A percentile compares a stretch with the other conserved stretches of the same genome.
Evolutionary conservation across 352 stramenopile genomes (phyloP).

Genomic region (Elongisporangium undulatum): DNA sequence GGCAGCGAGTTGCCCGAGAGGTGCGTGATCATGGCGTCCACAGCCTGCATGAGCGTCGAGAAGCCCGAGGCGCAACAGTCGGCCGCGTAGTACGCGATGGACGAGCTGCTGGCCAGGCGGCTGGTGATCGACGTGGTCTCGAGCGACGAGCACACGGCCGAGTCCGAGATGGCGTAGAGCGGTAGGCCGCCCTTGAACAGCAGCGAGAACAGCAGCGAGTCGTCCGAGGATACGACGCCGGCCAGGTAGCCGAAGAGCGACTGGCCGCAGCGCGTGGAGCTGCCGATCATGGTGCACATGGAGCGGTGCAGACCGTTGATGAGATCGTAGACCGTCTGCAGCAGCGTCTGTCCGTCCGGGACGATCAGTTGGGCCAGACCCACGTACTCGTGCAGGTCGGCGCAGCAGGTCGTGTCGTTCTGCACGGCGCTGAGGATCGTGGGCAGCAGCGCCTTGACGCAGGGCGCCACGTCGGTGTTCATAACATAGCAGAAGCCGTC

Average conservation of each 20-base stretch:
- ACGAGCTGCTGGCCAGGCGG: conserved; percentile 20
- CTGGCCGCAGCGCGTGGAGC: conserved; percentile 33
- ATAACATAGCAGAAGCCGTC: conserved; percentile 52
- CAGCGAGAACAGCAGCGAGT: conserved; percentile 36
- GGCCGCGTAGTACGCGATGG: conserved; percentile 34
- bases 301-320: conserved; percentile 53
- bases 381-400: conserved; percentile 34
- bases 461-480: conserved; percentile 43
- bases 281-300: conserved; percentile 34
- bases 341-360: conserved; percentile 35
- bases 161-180: conserved; percentile 40
- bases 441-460: conserved; percentile 35
- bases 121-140: conserved; percentile 32
- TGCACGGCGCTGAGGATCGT: conserved; percentile 35
- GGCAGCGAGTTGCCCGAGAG: conserved; percentile 42
- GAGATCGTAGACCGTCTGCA: conserved; percentile 32
- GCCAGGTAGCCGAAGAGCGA: conserved; percentile 34
- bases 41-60: conserved; percentile 35
- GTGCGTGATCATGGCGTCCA: conserved; percentile 38
- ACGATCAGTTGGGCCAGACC: conserved; percentile 44
- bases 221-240: conserved; percentile 17
- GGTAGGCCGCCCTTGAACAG: conserved; percentile 40
- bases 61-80: conserved; percentile 43
- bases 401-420: conserved; percentile 44
- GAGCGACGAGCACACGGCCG: conserved; percentile 31